Evolutionary conservation across 116 monocot species (phyloP), one percentile per base, ranked within the genome.

Genomic region (Dioscorea cayenensis): DNA sequence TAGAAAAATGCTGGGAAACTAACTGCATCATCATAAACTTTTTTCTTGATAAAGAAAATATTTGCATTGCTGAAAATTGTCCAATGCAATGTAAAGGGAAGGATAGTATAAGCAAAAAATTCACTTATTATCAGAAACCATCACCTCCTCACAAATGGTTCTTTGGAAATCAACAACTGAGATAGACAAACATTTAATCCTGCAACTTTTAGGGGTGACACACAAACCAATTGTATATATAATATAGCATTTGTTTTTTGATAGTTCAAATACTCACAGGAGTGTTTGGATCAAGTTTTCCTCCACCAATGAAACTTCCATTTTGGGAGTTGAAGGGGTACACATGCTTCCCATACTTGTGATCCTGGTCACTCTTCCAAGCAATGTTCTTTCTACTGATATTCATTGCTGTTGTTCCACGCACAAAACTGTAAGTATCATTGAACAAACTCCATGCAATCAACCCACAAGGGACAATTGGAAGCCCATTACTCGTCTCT

Each of bases 401-500:
- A 49, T 76, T 77, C 52, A 92, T 18, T 18, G 65, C 65, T 62
- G 36, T 62, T 32, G 55, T 64, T 27, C 72, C 73, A 49, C 71
- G 76, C 32, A 69, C 64, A 77, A 96, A 96, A 60, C 37, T 70
- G 51, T 84, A 96, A 1, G 84, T 84, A 77, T 96, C 92, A 72
- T 96, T 96, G 78, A 96, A 96, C 64, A 96, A 82, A 68, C 92
- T 92, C 95, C 95, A 96, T n/a, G 95, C 85, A 50, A 96, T 87
- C 63, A 96, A 81, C 20, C 95, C 95, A 76, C 95, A 96, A 48
- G 95, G 95, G 51, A 95, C 81, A 60, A 96, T 84, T 70, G 95
- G 87, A 55, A 79, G 72, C 55, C 90, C 85, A 71, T 90, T 83
- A 75, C 63, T 76, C 2, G 38, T 49, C 35, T 89, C 84, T 67